Percentiles rank a stretch among this genome's conserved stretches.
Evolutionary conservation across 2,329 filamentous ascomycete genomes (phyloP).

Genomic region (Scleromitrula shiraiana): DNA sequence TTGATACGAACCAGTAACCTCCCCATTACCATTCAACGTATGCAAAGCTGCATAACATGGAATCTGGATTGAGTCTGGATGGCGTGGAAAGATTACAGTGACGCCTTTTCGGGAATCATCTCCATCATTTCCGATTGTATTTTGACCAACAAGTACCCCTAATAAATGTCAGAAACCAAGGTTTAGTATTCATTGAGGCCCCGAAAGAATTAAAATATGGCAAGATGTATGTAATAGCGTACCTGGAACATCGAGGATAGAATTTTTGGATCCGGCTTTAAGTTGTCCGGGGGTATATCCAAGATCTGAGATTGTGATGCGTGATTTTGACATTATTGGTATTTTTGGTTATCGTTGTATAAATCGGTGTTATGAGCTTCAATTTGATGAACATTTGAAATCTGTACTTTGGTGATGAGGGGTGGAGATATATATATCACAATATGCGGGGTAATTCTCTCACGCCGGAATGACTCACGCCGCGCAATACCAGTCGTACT

Average conservation of each 20-base stretch:
- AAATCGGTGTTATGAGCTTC: no score
- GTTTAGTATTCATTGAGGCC: background rate
- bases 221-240: background rate
- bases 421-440: no score
- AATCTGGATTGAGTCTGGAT: constrained; percentile 21
- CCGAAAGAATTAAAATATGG: background rate
- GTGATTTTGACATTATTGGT: constrained; percentile 7
- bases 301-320: constrained; percentile 17
- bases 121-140: constrained; percentile 22
- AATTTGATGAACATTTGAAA: no score
- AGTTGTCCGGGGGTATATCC: constrained; percentile 25
- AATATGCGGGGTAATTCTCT: no score
- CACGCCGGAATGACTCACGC: no score
- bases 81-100: constrained; percentile 26
- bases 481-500: no score
- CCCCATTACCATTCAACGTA: constrained; percentile 26
- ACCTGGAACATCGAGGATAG: constrained; percentile 26
- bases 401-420: no score
- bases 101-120: constrained; percentile 23
- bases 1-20: constrained; percentile 25
- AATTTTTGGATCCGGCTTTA: constrained; percentile 24
- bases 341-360: constrained; percentile 12
- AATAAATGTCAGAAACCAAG: background rate
- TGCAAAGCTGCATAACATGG: constrained; percentile 27
- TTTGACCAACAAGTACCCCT: constrained; percentile 27